These are phyloP conservation scores for Colletotrichum magnum DNA, from an alignment of 2,329 filamentous ascomycete species.

Conservation along the genomic window DNA sequence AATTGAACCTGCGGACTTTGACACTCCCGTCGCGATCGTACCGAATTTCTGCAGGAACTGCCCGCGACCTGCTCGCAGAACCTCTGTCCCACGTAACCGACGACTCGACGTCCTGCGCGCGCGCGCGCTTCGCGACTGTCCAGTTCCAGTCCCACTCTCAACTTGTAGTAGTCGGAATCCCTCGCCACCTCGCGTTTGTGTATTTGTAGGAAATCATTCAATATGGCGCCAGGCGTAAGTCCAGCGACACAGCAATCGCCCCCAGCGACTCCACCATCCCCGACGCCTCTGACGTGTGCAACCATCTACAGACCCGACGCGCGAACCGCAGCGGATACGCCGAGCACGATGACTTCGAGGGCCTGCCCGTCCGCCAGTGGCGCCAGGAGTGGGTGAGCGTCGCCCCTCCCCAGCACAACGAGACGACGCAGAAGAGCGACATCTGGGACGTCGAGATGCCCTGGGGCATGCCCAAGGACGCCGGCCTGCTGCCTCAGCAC, in stretches of 20 bases:
- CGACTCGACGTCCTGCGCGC: neutral
- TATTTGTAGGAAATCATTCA: neutral
- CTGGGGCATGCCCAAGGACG: constrained; percentile 87
- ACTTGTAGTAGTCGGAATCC: constrained; percentile 4
- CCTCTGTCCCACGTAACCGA: neutral
- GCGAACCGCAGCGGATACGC: constrained; percentile 69
- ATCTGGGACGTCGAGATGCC: constrained; percentile 83
- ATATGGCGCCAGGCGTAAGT: constrained; percentile 59
- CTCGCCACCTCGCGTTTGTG: constrained; percentile 5
- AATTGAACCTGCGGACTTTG: constrained; percentile 2
- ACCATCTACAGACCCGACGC: constrained; percentile 64
- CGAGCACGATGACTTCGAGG: constrained; percentile 75
- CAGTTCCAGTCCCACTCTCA: neutral
- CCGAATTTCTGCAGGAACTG: neutral
- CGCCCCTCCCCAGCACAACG: constrained; percentile 75
- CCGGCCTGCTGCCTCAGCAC: constrained; percentile 80
- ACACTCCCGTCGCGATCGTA: neutral
- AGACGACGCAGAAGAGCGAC: constrained; percentile 74
- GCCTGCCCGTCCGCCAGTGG: constrained; percentile 93
- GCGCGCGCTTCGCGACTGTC: constrained; percentile 17
- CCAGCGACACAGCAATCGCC: neutral
- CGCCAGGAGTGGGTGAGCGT: constrained; percentile 79
- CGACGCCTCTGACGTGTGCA: constrained; percentile 43
- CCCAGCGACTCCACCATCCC: constrained; percentile 13
- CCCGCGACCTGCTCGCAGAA: neutral